Evolutionary conservation across 1,284 basidiomycete species (phyloP).

Genomic region (Cryptococcus sp.): DNA sequence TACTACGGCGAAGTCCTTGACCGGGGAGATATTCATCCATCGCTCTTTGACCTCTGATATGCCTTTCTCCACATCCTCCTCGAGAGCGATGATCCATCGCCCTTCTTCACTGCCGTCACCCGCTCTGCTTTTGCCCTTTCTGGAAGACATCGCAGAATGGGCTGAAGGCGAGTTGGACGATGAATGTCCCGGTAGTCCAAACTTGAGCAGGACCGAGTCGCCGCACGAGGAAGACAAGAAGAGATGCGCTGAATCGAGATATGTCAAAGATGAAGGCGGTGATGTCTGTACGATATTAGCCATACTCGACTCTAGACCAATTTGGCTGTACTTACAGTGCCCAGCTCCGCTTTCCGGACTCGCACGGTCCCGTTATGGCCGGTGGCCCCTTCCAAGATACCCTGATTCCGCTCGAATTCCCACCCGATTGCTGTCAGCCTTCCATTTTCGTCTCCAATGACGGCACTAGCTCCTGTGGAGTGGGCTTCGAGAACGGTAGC

Average conservation of each 20-base stretch:
- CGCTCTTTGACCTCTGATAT: conserved; percentile 62
- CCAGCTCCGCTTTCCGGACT: conserved; percentile 68
- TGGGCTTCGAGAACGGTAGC: conserved; percentile 26
- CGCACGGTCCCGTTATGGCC: conserved; percentile 47
- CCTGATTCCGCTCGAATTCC: conserved; percentile 50
- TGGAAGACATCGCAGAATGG: conserved; percentile 7
- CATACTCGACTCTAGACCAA: neutral
- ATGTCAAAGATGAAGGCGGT: conserved; percentile 71
- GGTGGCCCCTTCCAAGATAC: conserved; percentile 14
- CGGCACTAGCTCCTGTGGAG: conserved; percentile 55
- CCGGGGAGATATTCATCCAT: conserved; percentile 82
- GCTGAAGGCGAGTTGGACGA: conserved; percentile 10
- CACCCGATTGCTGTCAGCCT: conserved; percentile 67
- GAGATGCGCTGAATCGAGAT: conserved; percentile 71
- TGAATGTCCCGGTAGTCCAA: conserved; percentile 35
- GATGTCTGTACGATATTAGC: conserved; percentile 61
- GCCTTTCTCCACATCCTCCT: conserved; percentile 29
- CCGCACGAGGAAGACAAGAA: conserved; percentile 82
- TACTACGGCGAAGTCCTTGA: conserved; percentile 77
- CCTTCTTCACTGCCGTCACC: conserved; percentile 54
- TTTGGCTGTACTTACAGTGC: conserved; percentile 61
- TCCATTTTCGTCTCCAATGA: conserved; percentile 79
- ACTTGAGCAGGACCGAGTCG: conserved; percentile 72
- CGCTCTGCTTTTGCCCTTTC: conserved; percentile 39
- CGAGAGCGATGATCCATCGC: conserved; percentile 49